These are phyloP conservation scores for Ceratobasidium theobromae DNA, from an alignment of 1,284 basidiomycete species.

Conservation along the genomic window DNA sequence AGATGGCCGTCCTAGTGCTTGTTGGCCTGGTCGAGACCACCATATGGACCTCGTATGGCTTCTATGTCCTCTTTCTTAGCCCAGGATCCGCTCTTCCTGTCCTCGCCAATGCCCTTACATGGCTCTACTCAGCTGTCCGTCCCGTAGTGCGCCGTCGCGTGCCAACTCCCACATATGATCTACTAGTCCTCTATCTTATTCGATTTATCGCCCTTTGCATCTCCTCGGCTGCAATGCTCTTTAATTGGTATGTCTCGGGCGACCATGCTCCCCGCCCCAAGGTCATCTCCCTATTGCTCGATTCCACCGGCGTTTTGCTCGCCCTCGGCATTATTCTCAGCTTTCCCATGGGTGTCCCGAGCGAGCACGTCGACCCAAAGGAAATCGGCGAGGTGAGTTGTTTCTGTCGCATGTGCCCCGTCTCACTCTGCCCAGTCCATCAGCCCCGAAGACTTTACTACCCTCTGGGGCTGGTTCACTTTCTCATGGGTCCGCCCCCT, in stretches of 20 bases:
- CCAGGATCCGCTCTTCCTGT: background rate
- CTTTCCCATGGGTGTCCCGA: conserved; percentile 63
- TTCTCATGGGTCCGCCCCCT: conserved; percentile 78
- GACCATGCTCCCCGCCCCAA: conserved; percentile 20
- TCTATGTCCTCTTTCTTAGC: conserved; percentile 21
- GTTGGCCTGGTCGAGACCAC: conserved; percentile 54
- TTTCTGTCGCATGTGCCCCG: background rate
- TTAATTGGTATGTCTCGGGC: conserved; percentile 38
- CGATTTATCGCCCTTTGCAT: conserved; percentile 50
- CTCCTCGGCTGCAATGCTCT: conserved; percentile 53
- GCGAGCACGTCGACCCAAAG: conserved; percentile 47
- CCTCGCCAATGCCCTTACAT: conserved; percentile 49
- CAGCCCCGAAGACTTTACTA: conserved; percentile 73
- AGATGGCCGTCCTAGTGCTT: conserved; percentile 54
- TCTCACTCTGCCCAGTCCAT: conserved; percentile 42
- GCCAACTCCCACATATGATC: conserved; percentile 54
- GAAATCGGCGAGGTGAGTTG: conserved; percentile 17
- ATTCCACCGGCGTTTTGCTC: conserved; percentile 48
- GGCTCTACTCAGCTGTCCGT: conserved; percentile 58
- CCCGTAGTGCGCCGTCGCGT: conserved; percentile 46
- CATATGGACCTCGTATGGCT: conserved; percentile 51
- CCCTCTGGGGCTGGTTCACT: conserved; percentile 74
- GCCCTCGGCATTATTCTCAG: conserved; percentile 51
- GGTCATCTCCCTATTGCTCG: conserved; percentile 44
- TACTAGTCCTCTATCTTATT: conserved; percentile 54